Conservation (phyloP, 2,329 filamentous ascomycete genomes). For the Fusarium neocosmosporiellum region DNA sequence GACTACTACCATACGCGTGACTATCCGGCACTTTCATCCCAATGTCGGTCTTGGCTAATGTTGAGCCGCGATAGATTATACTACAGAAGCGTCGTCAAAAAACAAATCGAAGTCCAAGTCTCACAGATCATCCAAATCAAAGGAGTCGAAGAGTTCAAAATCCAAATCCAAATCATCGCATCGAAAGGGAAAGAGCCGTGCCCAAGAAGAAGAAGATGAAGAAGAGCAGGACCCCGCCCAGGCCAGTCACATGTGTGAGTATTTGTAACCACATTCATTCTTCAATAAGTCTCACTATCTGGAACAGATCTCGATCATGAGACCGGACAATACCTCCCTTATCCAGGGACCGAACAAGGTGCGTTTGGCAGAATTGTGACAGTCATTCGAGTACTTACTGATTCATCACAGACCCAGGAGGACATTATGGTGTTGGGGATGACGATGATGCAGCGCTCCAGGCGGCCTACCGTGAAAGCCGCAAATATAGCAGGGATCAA, state of each 20-base stretch:
- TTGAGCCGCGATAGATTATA: constrained; percentile 18
- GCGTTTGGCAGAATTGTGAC: neutral
- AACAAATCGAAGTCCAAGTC: constrained; percentile 23
- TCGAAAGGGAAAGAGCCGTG: constrained; percentile 37
- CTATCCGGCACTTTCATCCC: neutral
- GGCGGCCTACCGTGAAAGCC: constrained; percentile 24
- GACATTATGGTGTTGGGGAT: constrained; percentile 8
- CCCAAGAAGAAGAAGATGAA: constrained; percentile 28
- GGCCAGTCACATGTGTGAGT: constrained; percentile 12
- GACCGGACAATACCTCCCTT: constrained; percentile 17
- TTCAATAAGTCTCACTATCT: neutral
- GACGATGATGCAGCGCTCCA: constrained; percentile 17
- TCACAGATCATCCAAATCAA: constrained; percentile 30
- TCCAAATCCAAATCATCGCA: constrained; percentile 30
- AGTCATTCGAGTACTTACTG: neutral
- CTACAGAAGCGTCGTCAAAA: constrained; percentile 25
- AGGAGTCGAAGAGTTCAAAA: constrained; percentile 29
- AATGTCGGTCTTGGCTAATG: neutral
- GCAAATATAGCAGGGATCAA: constrained; percentile 12
- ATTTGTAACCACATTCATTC: neutral
- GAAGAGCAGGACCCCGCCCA: constrained; percentile 13
- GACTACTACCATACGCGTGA: neutral
- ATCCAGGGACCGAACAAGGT: constrained; percentile 18
- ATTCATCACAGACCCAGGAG: constrained; percentile 8
- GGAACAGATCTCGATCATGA: constrained; percentile 18